phyloP scores from a whole-genome alignment of 352 stramenopile species.

The Thraustochytrium striatum region DNA sequence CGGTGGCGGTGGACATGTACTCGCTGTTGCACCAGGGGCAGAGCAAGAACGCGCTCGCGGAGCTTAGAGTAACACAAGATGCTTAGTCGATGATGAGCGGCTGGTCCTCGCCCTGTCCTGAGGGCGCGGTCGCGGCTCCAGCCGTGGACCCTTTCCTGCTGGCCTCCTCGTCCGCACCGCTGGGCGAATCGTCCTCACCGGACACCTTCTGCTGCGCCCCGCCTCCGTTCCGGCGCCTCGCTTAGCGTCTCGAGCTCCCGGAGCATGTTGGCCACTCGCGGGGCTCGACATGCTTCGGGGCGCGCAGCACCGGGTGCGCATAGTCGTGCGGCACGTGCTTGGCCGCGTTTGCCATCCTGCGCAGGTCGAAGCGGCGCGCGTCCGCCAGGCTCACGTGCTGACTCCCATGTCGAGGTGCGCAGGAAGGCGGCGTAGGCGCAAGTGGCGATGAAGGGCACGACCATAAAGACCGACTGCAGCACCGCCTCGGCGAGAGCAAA shows the following conservation, averaged over 20 bases:
- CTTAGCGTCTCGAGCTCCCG: neutral
- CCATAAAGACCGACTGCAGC: slow-evolving; percentile 10
- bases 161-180: too few species aligned
- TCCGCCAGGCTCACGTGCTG: neutral
- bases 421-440: slow-evolving; percentile 6
- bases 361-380: slow-evolving; percentile 9
- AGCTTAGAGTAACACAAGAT: too few species aligned
- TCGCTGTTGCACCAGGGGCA: neutral
- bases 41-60: neutral
- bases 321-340: neutral
- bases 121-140: too few species aligned
- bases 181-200: too few species aligned
- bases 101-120: too few species aligned
- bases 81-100: too few species aligned
- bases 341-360: neutral
- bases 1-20: neutral
- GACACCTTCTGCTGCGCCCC: too few species aligned
- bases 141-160: too few species aligned
- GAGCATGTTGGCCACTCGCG: neutral
- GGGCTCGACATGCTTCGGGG: neutral
- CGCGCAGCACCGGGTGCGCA: neutral
- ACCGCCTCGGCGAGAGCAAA: slow-evolving; percentile 23
- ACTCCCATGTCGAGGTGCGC: neutral
- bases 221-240: too few species aligned
- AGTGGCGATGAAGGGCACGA: neutral